Evolutionary conservation across 2,329 filamentous ascomycete species (phyloP), one percentile per base, ranked within the genome.

Genomic region (Alternaria conjuncta): DNA sequence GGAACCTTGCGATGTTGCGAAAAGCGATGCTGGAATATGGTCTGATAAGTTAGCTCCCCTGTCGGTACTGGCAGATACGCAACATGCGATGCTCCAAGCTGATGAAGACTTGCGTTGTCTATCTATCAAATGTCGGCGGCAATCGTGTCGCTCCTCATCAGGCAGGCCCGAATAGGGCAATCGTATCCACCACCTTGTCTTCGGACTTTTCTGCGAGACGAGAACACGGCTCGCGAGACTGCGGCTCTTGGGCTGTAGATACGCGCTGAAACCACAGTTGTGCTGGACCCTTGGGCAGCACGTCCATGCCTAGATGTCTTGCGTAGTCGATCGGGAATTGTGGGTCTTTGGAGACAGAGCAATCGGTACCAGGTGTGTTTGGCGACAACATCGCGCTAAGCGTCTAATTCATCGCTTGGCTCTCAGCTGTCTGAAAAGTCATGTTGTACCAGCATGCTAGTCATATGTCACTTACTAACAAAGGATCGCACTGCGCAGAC

Each of bases 201-300:
- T 36, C 41, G 13, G 5, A 23, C 20, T 55, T 28, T 43, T 23
- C 55, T 58, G 28, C 36, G 46, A 53, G 36, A 43, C 28, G 59
- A 57, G 21, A 32, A 30, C 41, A 30, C 60, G 60, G 55, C 41
- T 62, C 55, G 60, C 55, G 28, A 13, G 12, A 58, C 41, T 62
- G 5, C 60, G 49, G 18, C 23, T 47, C 49, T 59, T 18, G 55
- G 60, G 21, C 18, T 41, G 11, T 26, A 28, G 32, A 57, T 50
- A 15, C 18, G 30, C 12, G 45, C 45, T 49, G 53, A 57, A 57
- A 28, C 53, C 23, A 10, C 11, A 23, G 9, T 18, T 47, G 32
- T 56, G 44, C 53, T 44, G 28, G 20, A 57, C 41, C 55, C 49
- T 59, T 53, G 49, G 10, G 47, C 26, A 30, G 49, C 30, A 21